Percentiles rank a stretch among this genome's conserved stretches.
Evolutionary conservation across 1,284 basidiomycete species (phyloP).

Genomic region (Inonotus hispidus): DNA sequence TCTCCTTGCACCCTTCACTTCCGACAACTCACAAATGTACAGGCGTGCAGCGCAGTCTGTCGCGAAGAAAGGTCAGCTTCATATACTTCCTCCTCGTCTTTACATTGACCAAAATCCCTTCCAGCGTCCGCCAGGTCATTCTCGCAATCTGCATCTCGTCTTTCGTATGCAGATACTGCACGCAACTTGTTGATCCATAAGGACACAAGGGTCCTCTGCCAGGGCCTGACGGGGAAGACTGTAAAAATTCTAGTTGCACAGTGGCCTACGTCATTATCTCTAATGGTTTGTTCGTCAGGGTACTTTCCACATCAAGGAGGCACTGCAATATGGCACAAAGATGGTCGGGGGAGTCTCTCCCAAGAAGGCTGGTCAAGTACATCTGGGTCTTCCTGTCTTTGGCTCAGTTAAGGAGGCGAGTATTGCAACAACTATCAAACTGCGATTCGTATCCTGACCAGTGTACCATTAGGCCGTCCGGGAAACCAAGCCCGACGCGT

Average conservation of each 20-base stretch:
- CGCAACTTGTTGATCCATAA: conserved; percentile 90
- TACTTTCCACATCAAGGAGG: conserved; percentile 96
- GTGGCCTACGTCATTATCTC: background rate
- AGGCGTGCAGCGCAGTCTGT: conserved; percentile 54
- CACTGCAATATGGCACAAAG: conserved; percentile 91
- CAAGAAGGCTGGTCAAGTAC: conserved; percentile 94
- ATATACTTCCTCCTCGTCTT: background rate
- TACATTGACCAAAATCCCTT: conserved; percentile 48
- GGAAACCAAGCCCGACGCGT: conserved; percentile 83
- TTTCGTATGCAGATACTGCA: conserved; percentile 85
- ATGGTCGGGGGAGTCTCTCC: conserved; percentile 98
- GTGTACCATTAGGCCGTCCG: conserved; percentile 64
- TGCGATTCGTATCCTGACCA: background rate
- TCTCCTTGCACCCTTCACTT: background rate
- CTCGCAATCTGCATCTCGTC: conserved; percentile 66
- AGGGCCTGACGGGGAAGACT: conserved; percentile 97
- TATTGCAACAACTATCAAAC: background rate
- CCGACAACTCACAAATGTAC: conserved; percentile 41
- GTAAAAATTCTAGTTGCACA: conserved; percentile 40
- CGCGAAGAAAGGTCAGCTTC: conserved; percentile 42
- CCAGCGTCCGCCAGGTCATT: conserved; percentile 49
- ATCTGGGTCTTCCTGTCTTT: conserved; percentile 94
- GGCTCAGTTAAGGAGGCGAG: conserved; percentile 86
- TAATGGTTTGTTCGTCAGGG: conserved; percentile 47
- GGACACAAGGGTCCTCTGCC: conserved; percentile 91